Evolutionary conservation across 768 basidiomycete genomes (phyloP), one percentile per base, ranked within the genome.

Genomic region (Gloeopeniophorella convolvens): DNA sequence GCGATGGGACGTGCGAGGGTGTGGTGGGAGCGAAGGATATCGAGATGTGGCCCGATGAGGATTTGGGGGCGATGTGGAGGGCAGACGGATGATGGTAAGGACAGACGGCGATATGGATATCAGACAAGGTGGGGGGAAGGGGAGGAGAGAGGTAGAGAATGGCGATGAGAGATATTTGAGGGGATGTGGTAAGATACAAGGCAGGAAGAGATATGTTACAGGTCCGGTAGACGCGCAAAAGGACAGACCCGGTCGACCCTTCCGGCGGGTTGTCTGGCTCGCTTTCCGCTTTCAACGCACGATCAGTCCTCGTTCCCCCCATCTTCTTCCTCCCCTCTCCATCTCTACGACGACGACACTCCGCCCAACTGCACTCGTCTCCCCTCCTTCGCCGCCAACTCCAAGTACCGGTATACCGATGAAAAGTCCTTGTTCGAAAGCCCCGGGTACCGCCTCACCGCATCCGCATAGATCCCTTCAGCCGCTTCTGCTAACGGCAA

Each of bases 381-480:
- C 13, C 45, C 47, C 41, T 55, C 45, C 45, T 62, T 49, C 32
- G 59, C 59, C 40, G 58, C 58, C 43, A 62, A 60, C 59, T 71
- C 59, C 49, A 92, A 68, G 63, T 80, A 82, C 42, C 72, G 68
- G 64, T 89, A 93, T 21, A 93, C 81, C 11, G 81, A 80, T 30
- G 87, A 90, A 62, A 94, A 93, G 59, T 93, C 91, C 59, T 81
- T 83, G 42, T 63, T 72, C 1, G 72, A 79, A 18, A 89, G 70
- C 43, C 78, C 84, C 1, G 83, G 80, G 23, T 76, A 70, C 41
- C 69, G 66, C 58, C 66, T 55, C 3, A 85, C 68, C 42, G 81
- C 75, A 23, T 72, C 67, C 4, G 66, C 65, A 64, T 94, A 94
- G 23, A 93, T 63, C 2, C 67, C 63, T 58, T 78, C 71, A 7